Percentiles rank a stretch among this genome's conserved stretches.
phyloP scores from a whole-genome alignment of 2,329 filamentous ascomycete species.

The Aspergillus luchuensis region DNA sequence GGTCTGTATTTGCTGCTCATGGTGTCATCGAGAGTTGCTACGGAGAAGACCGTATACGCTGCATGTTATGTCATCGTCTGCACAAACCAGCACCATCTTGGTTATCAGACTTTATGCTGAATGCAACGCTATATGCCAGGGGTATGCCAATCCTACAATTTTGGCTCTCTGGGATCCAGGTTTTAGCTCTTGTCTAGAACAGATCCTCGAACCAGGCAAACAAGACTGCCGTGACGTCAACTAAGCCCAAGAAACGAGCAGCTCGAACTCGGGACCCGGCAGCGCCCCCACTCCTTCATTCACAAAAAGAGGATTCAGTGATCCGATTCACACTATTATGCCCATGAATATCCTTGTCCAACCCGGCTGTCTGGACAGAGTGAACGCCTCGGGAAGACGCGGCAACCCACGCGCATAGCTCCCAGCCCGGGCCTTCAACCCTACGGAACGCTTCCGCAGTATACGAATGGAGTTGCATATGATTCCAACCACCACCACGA shows the following conservation, averaged over 20 bases:
- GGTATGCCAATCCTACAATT: neutral
- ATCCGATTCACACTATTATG: neutral
- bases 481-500: neutral
- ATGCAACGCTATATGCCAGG: neutral
- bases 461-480: neutral
- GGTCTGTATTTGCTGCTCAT: neutral
- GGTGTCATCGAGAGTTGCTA: neutral
- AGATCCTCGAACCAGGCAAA: neutral
- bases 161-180: neutral
- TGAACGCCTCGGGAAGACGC: conserved; percentile 21
- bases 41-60: neutral
- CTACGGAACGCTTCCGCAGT: conserved; percentile 22
- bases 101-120: neutral
- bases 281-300: neutral
- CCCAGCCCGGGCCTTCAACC: conserved; percentile 13
- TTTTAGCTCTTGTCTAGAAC: neutral
- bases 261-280: neutral
- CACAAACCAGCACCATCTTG: neutral
- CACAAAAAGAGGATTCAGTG: neutral
- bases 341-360: neutral
- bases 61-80: neutral
- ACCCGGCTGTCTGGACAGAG: neutral
- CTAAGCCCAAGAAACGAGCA: neutral
- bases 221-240: neutral
- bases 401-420: conserved; percentile 19